Conservation (phyloP, 2,329 filamentous ascomycete genomes). For the Colletotrichum sp. region DNA sequence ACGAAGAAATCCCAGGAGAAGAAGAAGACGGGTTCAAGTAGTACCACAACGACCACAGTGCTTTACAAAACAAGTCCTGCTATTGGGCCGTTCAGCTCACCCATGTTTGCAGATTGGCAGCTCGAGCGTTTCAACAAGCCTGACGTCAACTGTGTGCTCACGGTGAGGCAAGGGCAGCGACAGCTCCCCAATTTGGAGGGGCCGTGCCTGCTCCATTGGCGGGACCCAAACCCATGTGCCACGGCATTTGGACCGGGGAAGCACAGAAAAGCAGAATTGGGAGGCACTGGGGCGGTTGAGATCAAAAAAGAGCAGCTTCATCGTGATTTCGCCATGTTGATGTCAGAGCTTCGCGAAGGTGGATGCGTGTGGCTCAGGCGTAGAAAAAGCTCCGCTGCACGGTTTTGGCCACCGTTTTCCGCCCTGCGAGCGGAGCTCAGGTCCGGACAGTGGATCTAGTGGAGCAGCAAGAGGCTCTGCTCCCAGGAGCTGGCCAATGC, state of each 20-base stretch:
- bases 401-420: neutral
- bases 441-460: neutral
- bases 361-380: neutral
- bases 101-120: neutral
- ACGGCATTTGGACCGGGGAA: neutral
- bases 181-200: neutral
- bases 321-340: slow-evolving; percentile 21
- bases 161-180: neutral
- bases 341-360: slow-evolving; percentile 13
- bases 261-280: neutral
- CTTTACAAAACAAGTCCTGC: neutral
- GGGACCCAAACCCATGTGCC: neutral
- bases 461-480: neutral
- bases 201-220: slow-evolving; percentile 1
- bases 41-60: neutral
- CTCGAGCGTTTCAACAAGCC: neutral
- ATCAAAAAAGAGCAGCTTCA: slow-evolving; percentile 4
- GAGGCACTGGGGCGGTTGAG: neutral
- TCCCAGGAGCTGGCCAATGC: neutral
- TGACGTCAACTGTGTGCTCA: slow-evolving; percentile 15
- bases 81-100: neutral
- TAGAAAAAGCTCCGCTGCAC: neutral
- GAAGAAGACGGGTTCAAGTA: neutral
- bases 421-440: neutral
- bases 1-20: fast-evolving